Conservation (phyloP, 805 yeast genomes). For the Debaryomyces castellii region DNA sequence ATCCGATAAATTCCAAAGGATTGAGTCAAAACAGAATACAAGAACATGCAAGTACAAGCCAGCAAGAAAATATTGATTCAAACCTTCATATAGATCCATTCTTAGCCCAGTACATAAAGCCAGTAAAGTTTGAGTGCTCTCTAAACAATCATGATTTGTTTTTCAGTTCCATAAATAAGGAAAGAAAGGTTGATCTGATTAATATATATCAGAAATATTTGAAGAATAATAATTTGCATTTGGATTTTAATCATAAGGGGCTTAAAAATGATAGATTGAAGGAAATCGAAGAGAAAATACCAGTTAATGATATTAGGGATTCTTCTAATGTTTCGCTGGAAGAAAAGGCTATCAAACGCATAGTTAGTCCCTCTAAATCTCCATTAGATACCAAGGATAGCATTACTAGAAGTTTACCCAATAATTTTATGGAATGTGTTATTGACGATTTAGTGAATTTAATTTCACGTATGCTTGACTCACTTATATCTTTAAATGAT, state of each 20-base stretch:
- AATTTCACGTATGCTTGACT: slow-evolving; percentile 76
- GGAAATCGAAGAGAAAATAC: neutral
- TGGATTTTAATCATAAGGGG: neutral
- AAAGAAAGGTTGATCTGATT: slow-evolving; percentile 17
- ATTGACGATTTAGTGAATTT: slow-evolving; percentile 68
- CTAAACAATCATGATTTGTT: slow-evolving; percentile 17
- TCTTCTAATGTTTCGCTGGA: neutral
- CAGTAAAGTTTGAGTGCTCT: slow-evolving; percentile 11
- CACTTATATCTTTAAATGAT: slow-evolving; percentile 77
- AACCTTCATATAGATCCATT: slow-evolving; percentile 15
- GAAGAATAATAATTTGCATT: slow-evolving; percentile 2
- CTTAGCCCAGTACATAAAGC: slow-evolving; percentile 20
- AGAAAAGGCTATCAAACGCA: neutral
- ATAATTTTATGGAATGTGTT: slow-evolving; percentile 62
- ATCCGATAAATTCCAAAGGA: neutral
- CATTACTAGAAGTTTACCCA: slow-evolving; percentile 5
- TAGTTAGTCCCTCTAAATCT: neutral
- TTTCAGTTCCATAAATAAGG: slow-evolving; percentile 16
- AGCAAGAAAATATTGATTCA: neutral
- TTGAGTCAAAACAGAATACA: neutral
- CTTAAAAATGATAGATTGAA: neutral
- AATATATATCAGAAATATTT: slow-evolving; percentile 24
- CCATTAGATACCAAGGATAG: neutral
- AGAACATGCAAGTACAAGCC: neutral
- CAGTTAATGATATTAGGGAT: neutral